Conservation (phyloP, 176 grass and related monocot genomes). For the Lolium multiflorum region DNA sequence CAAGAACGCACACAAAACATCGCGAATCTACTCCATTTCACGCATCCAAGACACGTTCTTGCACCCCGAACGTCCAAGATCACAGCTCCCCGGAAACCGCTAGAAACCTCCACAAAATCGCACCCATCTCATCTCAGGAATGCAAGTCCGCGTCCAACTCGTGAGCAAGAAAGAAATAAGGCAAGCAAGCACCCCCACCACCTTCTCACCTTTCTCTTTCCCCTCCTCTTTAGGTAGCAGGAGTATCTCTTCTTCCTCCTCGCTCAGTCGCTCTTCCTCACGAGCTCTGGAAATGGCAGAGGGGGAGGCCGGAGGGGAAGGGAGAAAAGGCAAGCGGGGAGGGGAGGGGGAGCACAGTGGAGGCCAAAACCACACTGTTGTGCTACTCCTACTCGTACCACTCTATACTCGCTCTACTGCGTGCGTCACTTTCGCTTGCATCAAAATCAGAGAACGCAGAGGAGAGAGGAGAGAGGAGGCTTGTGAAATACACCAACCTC, state of each 20-base stretch:
- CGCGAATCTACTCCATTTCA: constrained; percentile 11
- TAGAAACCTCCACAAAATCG: background rate
- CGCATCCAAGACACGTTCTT: background rate
- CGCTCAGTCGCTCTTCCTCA: background rate
- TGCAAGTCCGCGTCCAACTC: background rate
- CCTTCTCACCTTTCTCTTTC: constrained; percentile 42
- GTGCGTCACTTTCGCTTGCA: constrained; percentile 63
- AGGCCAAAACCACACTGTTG: constrained; percentile 60
- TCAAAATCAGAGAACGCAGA: constrained; percentile 76
- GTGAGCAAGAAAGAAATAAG: constrained; percentile 37
- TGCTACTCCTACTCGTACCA: constrained; percentile 33
- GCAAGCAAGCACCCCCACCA: background rate
- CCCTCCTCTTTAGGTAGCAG: background rate
- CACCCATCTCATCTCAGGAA: constrained; percentile 9
- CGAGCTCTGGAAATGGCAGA: constrained; percentile 10
- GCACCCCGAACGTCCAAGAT: constrained; percentile 24
- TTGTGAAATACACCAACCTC: constrained; percentile 52
- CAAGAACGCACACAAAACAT: constrained; percentile 16
- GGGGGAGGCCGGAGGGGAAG: background rate
- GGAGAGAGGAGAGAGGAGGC: constrained; percentile 22
- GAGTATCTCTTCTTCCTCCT: background rate
- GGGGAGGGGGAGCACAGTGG: constrained; percentile 34
- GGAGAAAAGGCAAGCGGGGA: background rate
- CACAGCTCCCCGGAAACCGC: background rate
- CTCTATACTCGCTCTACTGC: constrained; percentile 26